Conservation (phyloP, 225 moss, liverwort and hornwort genomes). For the Pseudisothecium myosuroides region DNA sequence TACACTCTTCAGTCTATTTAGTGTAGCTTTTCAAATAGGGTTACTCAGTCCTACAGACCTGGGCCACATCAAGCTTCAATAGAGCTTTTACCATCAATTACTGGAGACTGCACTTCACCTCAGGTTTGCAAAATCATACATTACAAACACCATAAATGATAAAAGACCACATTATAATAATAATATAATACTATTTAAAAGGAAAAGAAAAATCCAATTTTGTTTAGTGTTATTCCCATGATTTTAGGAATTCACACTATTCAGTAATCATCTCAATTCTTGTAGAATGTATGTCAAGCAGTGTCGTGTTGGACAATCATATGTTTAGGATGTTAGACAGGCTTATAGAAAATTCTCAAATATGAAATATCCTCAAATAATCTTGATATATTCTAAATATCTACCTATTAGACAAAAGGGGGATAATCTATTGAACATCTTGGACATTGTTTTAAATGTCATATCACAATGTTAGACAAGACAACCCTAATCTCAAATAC, state of each 20-base stretch:
- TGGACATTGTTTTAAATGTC: fast-evolving
- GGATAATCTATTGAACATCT: not conserved
- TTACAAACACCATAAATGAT: not conserved
- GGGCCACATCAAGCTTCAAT: too few species aligned
- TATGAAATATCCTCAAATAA: too few species aligned
- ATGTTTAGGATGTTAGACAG: too few species aligned
- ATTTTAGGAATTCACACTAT: not conserved
- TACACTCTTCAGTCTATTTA: not conserved
- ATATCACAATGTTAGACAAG: fast-evolving
- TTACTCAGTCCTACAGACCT: too few species aligned
- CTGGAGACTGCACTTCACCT: not conserved
- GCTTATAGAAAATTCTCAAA: too few species aligned
- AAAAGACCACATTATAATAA: not conserved
- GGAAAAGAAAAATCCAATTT: not conserved
- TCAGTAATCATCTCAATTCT: not conserved
- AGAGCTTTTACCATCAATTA: not conserved
- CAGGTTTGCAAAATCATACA: not conserved
- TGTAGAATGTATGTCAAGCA: too few species aligned
- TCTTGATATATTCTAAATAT: too few species aligned
- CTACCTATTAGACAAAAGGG: not conserved
- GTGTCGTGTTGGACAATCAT: fast-evolving
- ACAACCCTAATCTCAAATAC: not conserved
- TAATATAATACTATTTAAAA: not conserved
- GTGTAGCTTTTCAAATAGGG: not conserved
- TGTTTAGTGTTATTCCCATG: fast-evolving